Evolutionary conservation across 768 basidiomycete genomes (phyloP), one percentile per base, ranked within the genome.

Genomic region (Pluteus cervinus): DNA sequence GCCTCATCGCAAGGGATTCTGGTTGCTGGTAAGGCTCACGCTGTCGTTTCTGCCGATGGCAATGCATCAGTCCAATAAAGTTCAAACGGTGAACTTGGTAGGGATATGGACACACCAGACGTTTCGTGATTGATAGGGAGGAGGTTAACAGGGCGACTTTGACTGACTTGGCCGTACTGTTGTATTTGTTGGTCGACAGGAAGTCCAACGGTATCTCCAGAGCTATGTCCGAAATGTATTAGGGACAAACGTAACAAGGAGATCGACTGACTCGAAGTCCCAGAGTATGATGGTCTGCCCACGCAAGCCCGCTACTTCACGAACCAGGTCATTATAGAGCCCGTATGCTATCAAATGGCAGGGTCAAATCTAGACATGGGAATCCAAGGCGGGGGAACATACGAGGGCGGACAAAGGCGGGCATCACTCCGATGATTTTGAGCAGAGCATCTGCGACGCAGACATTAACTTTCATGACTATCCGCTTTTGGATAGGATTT

Each of bases 351-450:
- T n/a, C n/a, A n/a, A n/a, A n/a, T n/a, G n/a, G n/a, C n/a, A n/a
- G n/a, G n/a, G n/a, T n/a, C n/a, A n/a, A n/a, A n/a, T n/a, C n/a
- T n/a, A n/a, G n/a, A n/a, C n/a, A n/a, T n/a, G n/a, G n/a, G n/a
- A n/a, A n/a, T n/a, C n/a, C n/a, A n/a, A n/a, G n/a, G n/a, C n/a
- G 26, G 26, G n/a, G 9, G 3, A 9, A 44, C 58, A 35, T 47
- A 66, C 66, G 71, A 32, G 71, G 70, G 21, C 71, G 62, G 66
- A 69, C 66, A 41, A 72, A 66, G 17, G 68, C 69, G 5, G 70
- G 71, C 1, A 47, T 46, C 40, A 63, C 63, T 23, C 71, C 69
- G 14, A 60, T 40, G 28, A 72, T 70, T 41, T 59, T 63, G 26
- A 57, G 48, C 6, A 69, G 45, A 17, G 68, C 69, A 56, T 60